Conservation (phyloP, 1,139 yeast species). For the Diutina scorzettiae region DNA sequence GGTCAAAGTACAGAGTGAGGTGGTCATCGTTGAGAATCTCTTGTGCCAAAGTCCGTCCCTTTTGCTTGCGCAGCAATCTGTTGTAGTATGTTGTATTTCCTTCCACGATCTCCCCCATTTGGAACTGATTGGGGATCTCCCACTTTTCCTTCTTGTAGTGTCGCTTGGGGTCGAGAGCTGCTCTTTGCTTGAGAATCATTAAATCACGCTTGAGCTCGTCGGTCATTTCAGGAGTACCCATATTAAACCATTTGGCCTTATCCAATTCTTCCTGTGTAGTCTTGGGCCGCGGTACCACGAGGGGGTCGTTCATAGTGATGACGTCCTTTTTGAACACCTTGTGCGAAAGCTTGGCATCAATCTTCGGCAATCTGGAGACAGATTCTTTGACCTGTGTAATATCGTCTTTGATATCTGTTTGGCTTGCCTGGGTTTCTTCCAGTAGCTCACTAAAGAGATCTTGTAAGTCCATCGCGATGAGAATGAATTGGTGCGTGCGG, state of each 20-base stretch:
- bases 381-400: slow-evolving; percentile 18
- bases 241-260: slow-evolving; percentile 67
- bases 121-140: slow-evolving; percentile 71
- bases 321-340: background rate
- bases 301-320: slow-evolving; percentile 40
- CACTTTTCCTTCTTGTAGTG: slow-evolving; percentile 86
- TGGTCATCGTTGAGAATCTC: slow-evolving; percentile 69
- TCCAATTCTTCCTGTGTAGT: slow-evolving; percentile 19
- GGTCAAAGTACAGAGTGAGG: slow-evolving; percentile 66
- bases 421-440: background rate
- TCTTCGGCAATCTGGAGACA: slow-evolving; percentile 25
- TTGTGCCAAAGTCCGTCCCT: slow-evolving; percentile 70
- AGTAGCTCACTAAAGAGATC: background rate
- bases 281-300: slow-evolving; percentile 13
- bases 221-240: slow-evolving; percentile 74
- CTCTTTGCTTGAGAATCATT: slow-evolving; percentile 69
- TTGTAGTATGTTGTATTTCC: slow-evolving; percentile 71
- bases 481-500: too few species aligned
- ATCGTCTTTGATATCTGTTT: background rate
- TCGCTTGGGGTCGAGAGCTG: slow-evolving; percentile 89
- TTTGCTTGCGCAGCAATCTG: slow-evolving; percentile 56
- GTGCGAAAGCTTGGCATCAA: slow-evolving; percentile 14
- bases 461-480: background rate
- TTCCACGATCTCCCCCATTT: slow-evolving; percentile 79
- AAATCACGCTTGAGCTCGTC: slow-evolving; percentile 67